Base-by-base conservation (phyloP, 768 basidiomycete genomes). In the Lentinula raphanica region DNA sequence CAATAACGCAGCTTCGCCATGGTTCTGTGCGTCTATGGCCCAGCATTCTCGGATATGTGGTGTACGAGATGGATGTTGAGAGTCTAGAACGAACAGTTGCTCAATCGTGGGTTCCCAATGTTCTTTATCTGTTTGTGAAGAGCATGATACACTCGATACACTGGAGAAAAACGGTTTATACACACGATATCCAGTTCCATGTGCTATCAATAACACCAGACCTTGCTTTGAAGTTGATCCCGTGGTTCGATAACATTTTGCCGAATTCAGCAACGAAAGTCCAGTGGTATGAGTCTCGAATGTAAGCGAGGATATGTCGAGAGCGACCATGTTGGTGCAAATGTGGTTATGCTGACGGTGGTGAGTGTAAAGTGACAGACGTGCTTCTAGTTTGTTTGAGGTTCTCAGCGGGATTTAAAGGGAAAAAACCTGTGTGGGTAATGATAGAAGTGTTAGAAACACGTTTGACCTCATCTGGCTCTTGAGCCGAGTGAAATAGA, bases 171-270 rank as follows among this genome's bases (percentile, higher is more conserved):
- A 27, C 21, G n/a, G 21, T 7, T 23, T 38, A 29, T n/a, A 56
- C 54, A 29, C 21, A 56, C 54, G 39, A 25, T 56, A 56, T 45
- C 54, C 54, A 32, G 54, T 56, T 44, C 54, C 54, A 44, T 56
- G 54, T 19, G 54, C 54, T 29, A 56, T 44, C 54, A 56, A 5
- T 19, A 56, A 46, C 40, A 56, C 54, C 2, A 56, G 6, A 13
- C 44, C 44, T 39, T 53, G 28, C 15, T n/a, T 36, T 35, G 32
- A 12, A 12, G 6, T 19, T 25, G 7, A 23, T 54, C 28, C 19
- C 21, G 17, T 5, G 21, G 54, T 40, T 32, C 54, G 39, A 45
- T 56, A 56, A 56, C 54, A 45, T 35, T 56, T 56, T 13, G 54
- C 54, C 15, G 54, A 56, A 45, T 42, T 46, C 54, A n/a, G 19